phyloP scores from a whole-genome alignment of 768 basidiomycete species.

The Boletus edulis region DNA sequence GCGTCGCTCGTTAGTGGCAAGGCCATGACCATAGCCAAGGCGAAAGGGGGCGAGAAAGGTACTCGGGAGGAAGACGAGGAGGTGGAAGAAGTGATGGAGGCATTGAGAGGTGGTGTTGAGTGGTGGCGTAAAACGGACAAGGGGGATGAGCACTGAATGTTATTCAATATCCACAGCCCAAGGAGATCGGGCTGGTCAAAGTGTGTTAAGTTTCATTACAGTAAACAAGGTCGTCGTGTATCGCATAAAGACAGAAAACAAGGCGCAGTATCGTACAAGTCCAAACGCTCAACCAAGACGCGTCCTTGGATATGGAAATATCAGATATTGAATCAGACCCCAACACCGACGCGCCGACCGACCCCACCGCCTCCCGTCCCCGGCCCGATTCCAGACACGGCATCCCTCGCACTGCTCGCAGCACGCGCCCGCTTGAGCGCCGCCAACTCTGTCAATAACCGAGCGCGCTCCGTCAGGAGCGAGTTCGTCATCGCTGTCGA shows the following conservation, averaged over 20 bases:
- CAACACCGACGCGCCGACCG: slow-evolving; percentile 8
- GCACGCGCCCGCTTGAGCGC: slow-evolving; percentile 34
- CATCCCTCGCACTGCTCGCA: slow-evolving; percentile 1
- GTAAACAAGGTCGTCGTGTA: too few species aligned
- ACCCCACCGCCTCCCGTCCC: background rate
- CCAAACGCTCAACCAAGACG: too few species aligned
- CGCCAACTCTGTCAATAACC: slow-evolving; percentile 53
- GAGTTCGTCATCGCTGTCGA: slow-evolving; percentile 43
- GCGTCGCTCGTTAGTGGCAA: slow-evolving; percentile 19
- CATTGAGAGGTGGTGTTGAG: background rate
- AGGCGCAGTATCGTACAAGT: too few species aligned
- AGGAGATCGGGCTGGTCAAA: too few species aligned
- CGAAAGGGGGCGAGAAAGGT: background rate
- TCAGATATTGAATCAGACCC: slow-evolving; percentile 1
- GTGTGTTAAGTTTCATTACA: too few species aligned
- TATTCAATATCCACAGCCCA: too few species aligned
- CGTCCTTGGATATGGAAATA: too few species aligned
- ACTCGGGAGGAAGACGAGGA: slow-evolving; percentile 1
- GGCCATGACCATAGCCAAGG: background rate
- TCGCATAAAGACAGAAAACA: background rate
- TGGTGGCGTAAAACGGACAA: slow-evolving; percentile 6
- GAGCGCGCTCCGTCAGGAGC: slow-evolving; percentile 57
- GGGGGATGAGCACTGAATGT: too few species aligned
- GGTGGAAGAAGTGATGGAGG: slow-evolving; percentile 10
- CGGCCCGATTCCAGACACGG: background rate